A percentile compares a stretch with the other conserved stretches of the same genome.
These are phyloP conservation scores for Talaromyces ruber DNA, from an alignment of 495 filamentous ascomycete species.

Conservation along the genomic window DNA sequence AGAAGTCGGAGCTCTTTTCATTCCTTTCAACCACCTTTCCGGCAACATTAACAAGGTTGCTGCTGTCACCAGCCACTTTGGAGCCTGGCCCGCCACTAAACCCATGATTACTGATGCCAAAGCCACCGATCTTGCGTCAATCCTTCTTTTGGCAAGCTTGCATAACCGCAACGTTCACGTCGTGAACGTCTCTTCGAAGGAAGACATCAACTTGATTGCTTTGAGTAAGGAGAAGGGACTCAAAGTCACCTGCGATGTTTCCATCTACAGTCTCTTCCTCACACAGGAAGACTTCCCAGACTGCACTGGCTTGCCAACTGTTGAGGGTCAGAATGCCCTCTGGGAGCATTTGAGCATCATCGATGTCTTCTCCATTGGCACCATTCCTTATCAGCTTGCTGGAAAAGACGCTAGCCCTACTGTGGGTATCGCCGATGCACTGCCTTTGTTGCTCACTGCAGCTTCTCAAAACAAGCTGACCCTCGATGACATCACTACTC, in stretches of 20 bases:
- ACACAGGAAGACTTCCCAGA: constrained; percentile 66
- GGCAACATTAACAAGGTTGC: constrained; percentile 84
- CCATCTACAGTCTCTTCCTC: constrained; percentile 73
- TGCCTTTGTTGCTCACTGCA: constrained; percentile 72
- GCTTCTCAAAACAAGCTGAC: constrained; percentile 68
- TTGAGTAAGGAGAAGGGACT: constrained; percentile 76
- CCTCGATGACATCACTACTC: constrained; percentile 60
- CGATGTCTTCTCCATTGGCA: constrained; percentile 78
- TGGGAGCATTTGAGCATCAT: constrained; percentile 73
- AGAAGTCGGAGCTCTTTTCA: constrained; percentile 78
- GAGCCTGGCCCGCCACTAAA: constrained; percentile 71
- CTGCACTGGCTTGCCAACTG: constrained; percentile 58
- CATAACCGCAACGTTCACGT: constrained; percentile 80
- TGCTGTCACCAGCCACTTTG: constrained; percentile 73
- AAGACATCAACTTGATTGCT: constrained; percentile 73
- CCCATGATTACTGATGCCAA: constrained; percentile 82
- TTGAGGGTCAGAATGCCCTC: constrained; percentile 64
- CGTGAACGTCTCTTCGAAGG: constrained; percentile 72
- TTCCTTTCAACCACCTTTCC: constrained; percentile 80
- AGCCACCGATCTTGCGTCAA: constrained; percentile 73
- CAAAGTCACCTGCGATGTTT: constrained; percentile 79
- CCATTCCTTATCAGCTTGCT: constrained; percentile 72
- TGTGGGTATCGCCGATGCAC: constrained; percentile 66
- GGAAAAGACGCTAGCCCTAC: constrained; percentile 47
- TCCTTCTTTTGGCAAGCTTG: constrained; percentile 70